Evolutionary conservation across 2,329 filamentous ascomycete genomes (phyloP).

Genomic region (Phialocephala subalpina): DNA sequence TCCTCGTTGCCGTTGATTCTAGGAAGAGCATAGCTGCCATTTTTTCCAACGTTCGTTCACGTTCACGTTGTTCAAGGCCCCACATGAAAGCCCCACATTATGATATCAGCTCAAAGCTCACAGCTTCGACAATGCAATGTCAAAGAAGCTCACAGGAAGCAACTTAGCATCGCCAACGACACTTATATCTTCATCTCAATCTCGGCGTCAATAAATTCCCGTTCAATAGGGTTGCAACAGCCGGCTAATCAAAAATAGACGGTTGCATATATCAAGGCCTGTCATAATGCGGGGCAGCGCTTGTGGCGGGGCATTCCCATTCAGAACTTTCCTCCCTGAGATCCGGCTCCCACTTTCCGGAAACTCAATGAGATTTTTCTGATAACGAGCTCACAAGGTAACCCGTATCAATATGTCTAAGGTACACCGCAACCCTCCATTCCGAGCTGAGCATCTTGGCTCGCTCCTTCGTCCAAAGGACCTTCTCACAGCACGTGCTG

Average conservation of each 20-base stretch:
- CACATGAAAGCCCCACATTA: too few relatives aligned
- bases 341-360: background rate
- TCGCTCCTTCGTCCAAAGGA: constrained; percentile 67
- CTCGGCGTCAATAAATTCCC: background rate
- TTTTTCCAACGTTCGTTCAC: too few relatives aligned
- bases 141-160: background rate
- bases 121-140: background rate
- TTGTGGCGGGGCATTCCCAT: background rate
- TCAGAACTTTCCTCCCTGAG: constrained; percentile 11
- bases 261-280: background rate
- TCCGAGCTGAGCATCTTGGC: constrained; percentile 71
- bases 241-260: constrained; percentile 1
- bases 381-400: constrained; percentile 8
- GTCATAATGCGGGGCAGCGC: constrained; percentile 1
- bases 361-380: background rate
- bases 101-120: background rate
- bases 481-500: constrained; percentile 62
- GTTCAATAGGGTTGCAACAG: background rate
- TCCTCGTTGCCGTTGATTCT: too few relatives aligned
- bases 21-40: too few relatives aligned
- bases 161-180: background rate
- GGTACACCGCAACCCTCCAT: constrained; percentile 50
- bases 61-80: too few relatives aligned
- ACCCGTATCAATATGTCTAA: background rate
- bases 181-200: background rate